Evolutionary conservation across 1,139 yeast species (phyloP).

Genomic region (Casaregolazyma lundiana): DNA sequence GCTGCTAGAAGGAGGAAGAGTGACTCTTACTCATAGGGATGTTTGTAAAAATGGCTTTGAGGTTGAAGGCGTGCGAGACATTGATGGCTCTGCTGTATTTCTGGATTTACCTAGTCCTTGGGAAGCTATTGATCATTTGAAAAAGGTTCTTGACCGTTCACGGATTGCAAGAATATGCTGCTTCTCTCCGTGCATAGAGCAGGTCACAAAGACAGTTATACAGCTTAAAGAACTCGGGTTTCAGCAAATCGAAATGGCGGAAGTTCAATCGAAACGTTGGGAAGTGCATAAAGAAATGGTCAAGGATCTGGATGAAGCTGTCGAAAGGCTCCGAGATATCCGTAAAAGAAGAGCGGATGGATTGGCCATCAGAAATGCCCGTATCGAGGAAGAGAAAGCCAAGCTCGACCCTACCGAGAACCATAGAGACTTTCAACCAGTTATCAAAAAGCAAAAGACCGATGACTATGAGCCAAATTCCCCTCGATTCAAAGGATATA

Average conservation of each 20-base stretch:
- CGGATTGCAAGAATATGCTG: slow-evolving; percentile 73
- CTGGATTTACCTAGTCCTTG: slow-evolving; percentile 96
- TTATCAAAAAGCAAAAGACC: slow-evolving; percentile 1
- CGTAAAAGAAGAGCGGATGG: slow-evolving; percentile 73
- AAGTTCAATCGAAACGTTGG: slow-evolving; percentile 79
- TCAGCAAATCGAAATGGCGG: slow-evolving; percentile 91
- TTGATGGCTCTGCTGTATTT: slow-evolving; percentile 69
- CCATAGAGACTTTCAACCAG: slow-evolving; percentile 1
- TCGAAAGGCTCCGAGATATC: slow-evolving; percentile 75
- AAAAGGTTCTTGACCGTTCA: slow-evolving; percentile 50
- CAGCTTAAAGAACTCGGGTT: slow-evolving; percentile 74
- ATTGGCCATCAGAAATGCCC: slow-evolving; percentile 51
- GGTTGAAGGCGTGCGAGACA: slow-evolving; percentile 37
- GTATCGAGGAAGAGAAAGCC: slow-evolving; percentile 24
- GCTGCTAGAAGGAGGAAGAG: slow-evolving; percentile 29
- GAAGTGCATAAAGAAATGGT: slow-evolving; percentile 91
- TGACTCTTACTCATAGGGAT: slow-evolving; percentile 73
- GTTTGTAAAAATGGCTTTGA: slow-evolving; percentile 86
- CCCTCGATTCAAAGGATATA: slow-evolving; percentile 37
- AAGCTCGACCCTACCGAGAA: not conserved
- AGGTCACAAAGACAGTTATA: slow-evolving; percentile 79
- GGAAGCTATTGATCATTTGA: slow-evolving; percentile 83
- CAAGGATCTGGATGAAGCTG: slow-evolving; percentile 72
- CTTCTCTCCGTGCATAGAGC: slow-evolving; percentile 97
- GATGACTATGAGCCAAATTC: slow-evolving; percentile 1